Base-by-base conservation (phyloP, 2,329 filamentous ascomycete genomes). In the Xylaria sp. region DNA sequence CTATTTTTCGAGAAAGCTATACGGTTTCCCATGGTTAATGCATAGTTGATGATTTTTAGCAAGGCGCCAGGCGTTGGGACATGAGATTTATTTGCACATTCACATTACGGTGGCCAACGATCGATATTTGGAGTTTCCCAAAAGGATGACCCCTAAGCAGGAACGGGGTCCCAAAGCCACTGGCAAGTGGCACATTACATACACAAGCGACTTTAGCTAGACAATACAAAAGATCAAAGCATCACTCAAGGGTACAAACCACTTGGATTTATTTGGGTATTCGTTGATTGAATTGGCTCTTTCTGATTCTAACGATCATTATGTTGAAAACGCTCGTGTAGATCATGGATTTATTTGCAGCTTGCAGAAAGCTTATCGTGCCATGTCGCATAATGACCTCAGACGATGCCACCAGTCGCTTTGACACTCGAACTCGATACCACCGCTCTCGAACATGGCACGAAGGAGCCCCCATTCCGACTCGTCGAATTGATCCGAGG, bases 51-150 rank as follows among this genome's bases (percentile, higher is more conserved):
- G 73, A 75, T 76, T 78, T 77, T 77, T 70, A 81, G 80, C 79
- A 80, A 74, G 79, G 80, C 78, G 80, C 76, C 77, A 74, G 80
- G 79, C 76, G 69, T 76, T 77, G 57, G 66, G 66, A 58, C 36
- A 46, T 53, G 58, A 53, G 28, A 71, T 63, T 59, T 15, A 71
- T 61, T 59, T 15, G 67, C 63, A 48, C 48, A 72, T 69, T 69
- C 59, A 73, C 67, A 59, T 58, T 49, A 49, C 59, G 60, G 68
- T 60, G 66, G 71, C 48, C 44, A 57, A 54, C 40, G 54, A 38
- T 63, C 46, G 33, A 20, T 53, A 61, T 65, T 62, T 56, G 49
- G 58, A 62, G 65, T 13, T 67, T 51, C 44, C 36, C 36, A 38
- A 51, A 62, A 66, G 26, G 33, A 64, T 23, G 20, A 56, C 46